Evolutionary conservation across 73 alveolate species (phyloP).

Genomic region (Paramecium pentaurelia): DNA sequence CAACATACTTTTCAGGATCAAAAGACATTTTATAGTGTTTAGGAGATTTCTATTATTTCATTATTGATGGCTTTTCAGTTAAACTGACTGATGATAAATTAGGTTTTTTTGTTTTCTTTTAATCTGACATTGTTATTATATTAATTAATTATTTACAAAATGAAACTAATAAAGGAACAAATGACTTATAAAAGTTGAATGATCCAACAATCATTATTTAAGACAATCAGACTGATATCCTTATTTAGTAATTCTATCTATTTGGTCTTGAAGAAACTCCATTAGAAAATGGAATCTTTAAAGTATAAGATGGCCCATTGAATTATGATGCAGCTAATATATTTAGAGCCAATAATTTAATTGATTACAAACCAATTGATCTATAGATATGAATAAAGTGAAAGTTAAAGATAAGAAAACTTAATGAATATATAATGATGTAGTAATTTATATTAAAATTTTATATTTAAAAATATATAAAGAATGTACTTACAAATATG

Average conservation of each 20-base stretch:
- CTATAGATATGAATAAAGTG: background rate
- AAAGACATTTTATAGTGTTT: background rate
- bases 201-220: background rate
- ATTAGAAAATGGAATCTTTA: background rate
- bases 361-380: too few relatives aligned
- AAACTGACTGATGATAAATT: background rate
- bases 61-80: background rate
- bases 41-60: background rate
- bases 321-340: slow-evolving; percentile 75
- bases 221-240: background rate
- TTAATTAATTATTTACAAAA: background rate
- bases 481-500: background rate
- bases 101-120: background rate
- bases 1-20: slow-evolving; percentile 3
- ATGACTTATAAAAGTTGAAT: background rate
- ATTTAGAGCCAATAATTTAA: too few relatives aligned
- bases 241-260: background rate
- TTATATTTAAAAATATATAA: background rate
- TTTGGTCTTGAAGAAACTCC: slow-evolving; percentile 27
- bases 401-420: background rate
- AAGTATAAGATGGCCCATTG: slow-evolving; percentile 81
- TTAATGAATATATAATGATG: background rate
- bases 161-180: background rate
- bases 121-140: background rate
- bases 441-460: background rate